Percentiles rank a stretch among this genome's conserved stretches.
phyloP scores from a whole-genome alignment of 2,329 filamentous ascomycete genomes.

The Coniochaeta sp. region DNA sequence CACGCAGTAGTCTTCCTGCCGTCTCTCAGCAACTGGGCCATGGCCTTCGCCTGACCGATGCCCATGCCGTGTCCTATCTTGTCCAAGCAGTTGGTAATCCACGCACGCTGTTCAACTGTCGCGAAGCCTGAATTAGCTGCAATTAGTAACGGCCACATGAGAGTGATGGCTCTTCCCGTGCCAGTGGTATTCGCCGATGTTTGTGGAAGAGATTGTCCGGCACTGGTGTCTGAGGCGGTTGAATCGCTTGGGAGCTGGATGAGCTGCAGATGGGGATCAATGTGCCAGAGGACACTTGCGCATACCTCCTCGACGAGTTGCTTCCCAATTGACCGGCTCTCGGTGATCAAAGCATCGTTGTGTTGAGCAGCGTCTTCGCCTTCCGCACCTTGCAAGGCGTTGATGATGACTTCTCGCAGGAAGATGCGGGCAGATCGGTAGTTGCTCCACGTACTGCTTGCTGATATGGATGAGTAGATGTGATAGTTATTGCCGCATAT shows the following conservation, averaged over 20 bases:
- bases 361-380: not conserved
- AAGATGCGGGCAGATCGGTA: not conserved
- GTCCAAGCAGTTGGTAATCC: not conserved
- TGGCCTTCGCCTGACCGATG: not conserved
- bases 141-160: not conserved
- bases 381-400: not conserved
- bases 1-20: not conserved
- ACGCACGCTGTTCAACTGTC: not conserved
- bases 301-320: not conserved
- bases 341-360: not conserved
- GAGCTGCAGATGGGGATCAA: not conserved
- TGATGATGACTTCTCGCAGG: not conserved
- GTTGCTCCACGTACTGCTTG: not conserved
- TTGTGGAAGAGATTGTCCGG: too few relatives aligned
- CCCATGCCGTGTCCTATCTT: not conserved
- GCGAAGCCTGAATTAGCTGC: not conserved
- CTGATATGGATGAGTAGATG: not conserved
- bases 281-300: not conserved
- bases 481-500: not conserved
- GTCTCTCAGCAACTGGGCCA: not conserved
- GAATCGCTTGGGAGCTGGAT: too few relatives aligned
- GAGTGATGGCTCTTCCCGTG: not conserved
- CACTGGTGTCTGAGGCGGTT: too few relatives aligned
- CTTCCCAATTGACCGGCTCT: not conserved
- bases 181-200: not conserved